Conservation (phyloP, 345 rosid genomes). For the Draba incana region DNA sequence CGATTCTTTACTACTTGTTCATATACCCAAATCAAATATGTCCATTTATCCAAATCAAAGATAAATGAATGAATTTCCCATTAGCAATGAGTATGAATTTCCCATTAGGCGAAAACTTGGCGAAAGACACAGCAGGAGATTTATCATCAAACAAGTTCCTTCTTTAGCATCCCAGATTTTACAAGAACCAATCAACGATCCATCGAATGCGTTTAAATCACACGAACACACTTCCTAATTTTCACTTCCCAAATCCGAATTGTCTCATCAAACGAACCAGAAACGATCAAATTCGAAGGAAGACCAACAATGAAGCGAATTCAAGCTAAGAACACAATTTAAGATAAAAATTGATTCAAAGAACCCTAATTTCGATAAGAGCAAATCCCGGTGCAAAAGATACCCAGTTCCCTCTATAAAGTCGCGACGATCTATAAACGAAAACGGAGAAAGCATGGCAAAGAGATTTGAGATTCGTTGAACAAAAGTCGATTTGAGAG, state of each 20-base stretch:
- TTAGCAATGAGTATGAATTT: slow-evolving; percentile 86
- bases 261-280: slow-evolving; percentile 89
- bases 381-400: too few species aligned
- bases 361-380: too few species aligned
- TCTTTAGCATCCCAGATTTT: slow-evolving; percentile 89
- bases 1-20: background rate
- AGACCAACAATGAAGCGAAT: slow-evolving; percentile 54
- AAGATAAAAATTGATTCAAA: too few species aligned
- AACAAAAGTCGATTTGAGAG: too few species aligned
- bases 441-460: too few species aligned
- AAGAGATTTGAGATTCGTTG: too few species aligned
- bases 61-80: too few species aligned
- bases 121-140: slow-evolving; percentile 74
- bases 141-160: slow-evolving; percentile 77
- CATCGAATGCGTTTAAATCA: slow-evolving; percentile 83
- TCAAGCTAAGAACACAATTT: too few species aligned
- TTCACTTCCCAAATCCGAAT: slow-evolving; percentile 93
- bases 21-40: background rate
- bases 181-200: slow-evolving; percentile 89
- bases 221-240: slow-evolving; percentile 68
- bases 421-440: too few species aligned
- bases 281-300: slow-evolving; percentile 75
- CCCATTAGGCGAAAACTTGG: slow-evolving; percentile 93
- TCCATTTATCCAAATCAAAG: too few species aligned
- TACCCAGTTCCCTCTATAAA: too few species aligned